Conservation (phyloP, 768 basidiomycete species). For the Dacryopinax spathularia region DNA sequence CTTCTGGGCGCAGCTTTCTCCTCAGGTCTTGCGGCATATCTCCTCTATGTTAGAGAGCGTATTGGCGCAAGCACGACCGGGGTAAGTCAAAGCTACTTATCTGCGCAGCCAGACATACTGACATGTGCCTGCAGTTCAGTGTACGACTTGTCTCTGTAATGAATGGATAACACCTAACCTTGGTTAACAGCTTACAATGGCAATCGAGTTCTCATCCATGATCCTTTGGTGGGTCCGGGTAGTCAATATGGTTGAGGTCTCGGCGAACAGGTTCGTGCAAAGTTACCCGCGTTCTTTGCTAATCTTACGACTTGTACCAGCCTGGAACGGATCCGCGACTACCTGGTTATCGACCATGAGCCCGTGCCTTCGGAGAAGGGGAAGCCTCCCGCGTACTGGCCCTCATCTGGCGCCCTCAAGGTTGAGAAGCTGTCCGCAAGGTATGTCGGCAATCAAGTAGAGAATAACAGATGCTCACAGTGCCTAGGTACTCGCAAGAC, state of each 20-base stretch:
- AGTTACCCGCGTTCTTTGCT: not conserved
- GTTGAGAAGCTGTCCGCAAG: slow-evolving; percentile 23
- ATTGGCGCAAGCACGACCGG: slow-evolving; percentile 32
- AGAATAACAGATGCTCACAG: too few relatives aligned
- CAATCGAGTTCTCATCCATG: not conserved
- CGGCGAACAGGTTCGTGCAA: not conserved
- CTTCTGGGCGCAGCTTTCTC: slow-evolving; percentile 24
- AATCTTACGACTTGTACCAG: not conserved
- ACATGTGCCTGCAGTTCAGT: not conserved
- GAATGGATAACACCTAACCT: slow-evolving; percentile 18
- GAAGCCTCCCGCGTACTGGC: slow-evolving; percentile 27
- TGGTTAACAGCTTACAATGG: not conserved
- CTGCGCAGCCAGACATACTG: not conserved
- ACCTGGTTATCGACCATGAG: slow-evolving; percentile 44
- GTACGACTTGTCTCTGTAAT: slow-evolving; percentile 31
- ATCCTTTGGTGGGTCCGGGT: not conserved
- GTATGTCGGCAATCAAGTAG: too few relatives aligned
- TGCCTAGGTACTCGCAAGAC: slow-evolving; percentile 1
- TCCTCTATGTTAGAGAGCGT: slow-evolving; percentile 19
- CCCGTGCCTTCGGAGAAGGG: slow-evolving; percentile 15
- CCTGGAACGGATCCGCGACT: slow-evolving; percentile 40
- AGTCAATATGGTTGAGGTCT: not conserved
- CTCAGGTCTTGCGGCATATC: slow-evolving; percentile 21
- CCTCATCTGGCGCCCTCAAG: slow-evolving; percentile 26
- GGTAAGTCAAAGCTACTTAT: not conserved